Conservation (phyloP, 257 asterid genomes). For the Fraxinus excelsior region DNA sequence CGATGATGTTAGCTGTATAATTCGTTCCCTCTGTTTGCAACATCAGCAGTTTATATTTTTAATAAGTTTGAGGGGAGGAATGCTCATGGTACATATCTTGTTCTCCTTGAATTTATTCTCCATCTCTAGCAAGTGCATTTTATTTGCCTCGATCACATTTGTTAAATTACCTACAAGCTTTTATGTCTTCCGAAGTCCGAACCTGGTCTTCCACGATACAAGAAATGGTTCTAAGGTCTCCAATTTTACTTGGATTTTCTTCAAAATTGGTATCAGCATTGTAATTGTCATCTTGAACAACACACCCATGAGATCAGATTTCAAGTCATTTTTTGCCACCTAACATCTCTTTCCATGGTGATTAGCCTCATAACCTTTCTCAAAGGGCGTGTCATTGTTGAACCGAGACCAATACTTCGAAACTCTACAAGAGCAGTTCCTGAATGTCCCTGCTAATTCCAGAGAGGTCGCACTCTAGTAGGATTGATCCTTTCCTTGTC, state of each 20-base stretch:
- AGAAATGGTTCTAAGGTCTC: constrained; percentile 72
- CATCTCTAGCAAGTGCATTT: constrained; percentile 61
- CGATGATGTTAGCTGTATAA: not conserved
- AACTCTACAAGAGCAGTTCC: constrained; percentile 85
- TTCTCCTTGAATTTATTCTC: constrained; percentile 64
- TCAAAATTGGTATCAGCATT: constrained; percentile 51
- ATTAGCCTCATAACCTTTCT: constrained; percentile 62
- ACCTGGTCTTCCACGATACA: constrained; percentile 74
- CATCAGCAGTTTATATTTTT: not conserved
- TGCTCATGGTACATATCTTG: constrained; percentile 46
- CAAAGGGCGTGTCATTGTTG: constrained; percentile 67
- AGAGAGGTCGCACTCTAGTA: constrained; percentile 68
- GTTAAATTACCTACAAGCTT: constrained; percentile 67
- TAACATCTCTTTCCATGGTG: constrained; percentile 72
- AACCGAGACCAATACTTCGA: constrained; percentile 75
- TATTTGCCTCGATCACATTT: constrained; percentile 67
- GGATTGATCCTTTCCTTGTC: constrained; percentile 61
- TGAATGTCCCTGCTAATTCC: constrained; percentile 75
- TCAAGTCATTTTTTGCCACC: constrained; percentile 42
- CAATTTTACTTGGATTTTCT: constrained; percentile 72
- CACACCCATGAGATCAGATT: constrained; percentile 68
- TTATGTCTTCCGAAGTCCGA: constrained; percentile 57
- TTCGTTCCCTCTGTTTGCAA: not conserved
- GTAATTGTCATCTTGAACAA: constrained; percentile 80
- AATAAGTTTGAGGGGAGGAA: not conserved